Evolutionary conservation across 208 protist species (phyloP).

Genomic region (Herpetomonas tarakana): DNA sequence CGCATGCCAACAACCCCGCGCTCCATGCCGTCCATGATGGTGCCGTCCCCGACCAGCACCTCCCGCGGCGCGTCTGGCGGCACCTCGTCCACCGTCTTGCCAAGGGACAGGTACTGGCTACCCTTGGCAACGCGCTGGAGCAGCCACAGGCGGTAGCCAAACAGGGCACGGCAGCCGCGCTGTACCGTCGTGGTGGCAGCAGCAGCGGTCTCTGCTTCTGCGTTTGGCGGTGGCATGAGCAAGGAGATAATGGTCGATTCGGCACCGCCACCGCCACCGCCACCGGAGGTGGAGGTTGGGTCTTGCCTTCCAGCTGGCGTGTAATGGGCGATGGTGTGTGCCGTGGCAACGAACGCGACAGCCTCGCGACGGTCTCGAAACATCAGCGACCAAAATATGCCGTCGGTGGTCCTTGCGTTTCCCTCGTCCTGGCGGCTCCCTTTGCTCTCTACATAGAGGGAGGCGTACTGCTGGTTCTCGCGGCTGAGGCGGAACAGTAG

Average conservation of each 20-base stretch:
- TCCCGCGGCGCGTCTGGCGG: slow-evolving; percentile 31
- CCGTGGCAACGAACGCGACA: slow-evolving; percentile 36
- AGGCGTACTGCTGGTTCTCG: slow-evolving; percentile 29
- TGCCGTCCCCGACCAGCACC: slow-evolving; percentile 30
- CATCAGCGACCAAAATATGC: slow-evolving; percentile 28
- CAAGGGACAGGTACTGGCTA: slow-evolving; percentile 31
- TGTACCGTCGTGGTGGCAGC: slow-evolving; percentile 3
- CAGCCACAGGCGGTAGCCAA: slow-evolving; percentile 33
- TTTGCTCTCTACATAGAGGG: neutral
- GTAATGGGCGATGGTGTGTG: slow-evolving; percentile 36
- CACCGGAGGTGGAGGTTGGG: no score
- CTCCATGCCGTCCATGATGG: slow-evolving; percentile 41
- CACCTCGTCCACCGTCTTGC: slow-evolving; percentile 35
- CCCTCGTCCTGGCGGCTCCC: neutral
- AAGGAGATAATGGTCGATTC: neutral
- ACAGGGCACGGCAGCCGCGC: slow-evolving; percentile 10
- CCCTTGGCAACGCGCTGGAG: slow-evolving; percentile 28
- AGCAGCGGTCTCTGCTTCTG: neutral
- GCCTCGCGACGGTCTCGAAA: slow-evolving; percentile 22
- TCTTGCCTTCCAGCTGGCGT: no score
- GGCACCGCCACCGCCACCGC: no score
- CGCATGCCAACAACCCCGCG: slow-evolving; percentile 45
- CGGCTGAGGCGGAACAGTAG: slow-evolving; percentile 20
- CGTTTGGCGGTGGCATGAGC: neutral
- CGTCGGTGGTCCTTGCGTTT: neutral